Base-by-base conservation (phyloP, 768 basidiomycete genomes). In the Suillus subluteus region DNA sequence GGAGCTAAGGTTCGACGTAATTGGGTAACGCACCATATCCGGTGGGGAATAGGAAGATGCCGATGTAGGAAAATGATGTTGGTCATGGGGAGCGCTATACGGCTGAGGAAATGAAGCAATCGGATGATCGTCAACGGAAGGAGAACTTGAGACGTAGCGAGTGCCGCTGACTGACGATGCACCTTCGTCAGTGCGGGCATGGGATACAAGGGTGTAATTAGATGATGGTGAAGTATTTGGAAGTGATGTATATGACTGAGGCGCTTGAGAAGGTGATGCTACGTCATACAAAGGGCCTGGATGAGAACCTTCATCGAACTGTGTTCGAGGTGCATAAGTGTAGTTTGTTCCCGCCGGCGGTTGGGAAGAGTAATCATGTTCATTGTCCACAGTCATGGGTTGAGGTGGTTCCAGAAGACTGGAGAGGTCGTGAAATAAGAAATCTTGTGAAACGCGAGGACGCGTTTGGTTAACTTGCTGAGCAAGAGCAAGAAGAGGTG, bases 11-110 rank as follows among this genome's bases (percentile, higher is more conserved):
- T 82, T 70, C 11, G 58, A 61, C 71, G 67, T 55, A 54, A 75
- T 77, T 75, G 73, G 70, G 78, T 74, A 79, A 75, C 76, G 79
- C 70, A 82, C 83, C 73, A 78, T 79, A 74, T 75, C 76, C 64
- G 82, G 74, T 75, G 71, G 74, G 18, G 62, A 12, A 66, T 79
- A 80, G 71, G 81, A 79, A 76, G 76, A 77, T 73, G 75, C 71
- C 73, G 78, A 78, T 70, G 80, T 74, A 70, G 81, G 72, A 73
- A 85, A 85, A 64, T 82, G 82, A 71, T 80, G 77, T 66, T 83
- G 82, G 62, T 82, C 74, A 65, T 79, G 80, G 59, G 82, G 82
- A 69, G 83, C 80, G 65, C 78, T 80, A 67, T 79, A 74, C 41
- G 81, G 75, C 62, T 79, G 79, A 61, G 80, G 79, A 73, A 82